Conservation (phyloP, 306 rosid genomes). For the Prosopis cineraria region DNA sequence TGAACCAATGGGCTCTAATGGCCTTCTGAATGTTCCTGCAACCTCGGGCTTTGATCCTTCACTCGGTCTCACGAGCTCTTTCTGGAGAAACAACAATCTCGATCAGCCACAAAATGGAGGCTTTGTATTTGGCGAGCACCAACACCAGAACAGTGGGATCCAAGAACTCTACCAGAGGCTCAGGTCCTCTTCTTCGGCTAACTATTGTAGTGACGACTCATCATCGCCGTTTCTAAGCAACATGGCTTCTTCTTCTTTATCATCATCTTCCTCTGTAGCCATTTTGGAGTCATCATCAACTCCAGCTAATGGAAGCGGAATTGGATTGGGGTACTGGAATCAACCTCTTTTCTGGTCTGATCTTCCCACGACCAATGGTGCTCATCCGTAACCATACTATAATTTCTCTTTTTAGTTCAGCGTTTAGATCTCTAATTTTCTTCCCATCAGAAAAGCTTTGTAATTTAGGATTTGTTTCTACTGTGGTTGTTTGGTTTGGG, state of each 20-base stretch:
- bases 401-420: neutral
- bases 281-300: conserved; percentile 70
- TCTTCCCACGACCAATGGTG: conserved; percentile 83
- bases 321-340: conserved; percentile 82
- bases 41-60: conserved; percentile 65
- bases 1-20: conserved; percentile 43
- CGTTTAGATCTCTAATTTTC: neutral
- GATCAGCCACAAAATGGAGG: conserved; percentile 49
- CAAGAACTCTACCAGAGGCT: conserved; percentile 83
- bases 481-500: conserved; percentile 51
- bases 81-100: conserved; percentile 65
- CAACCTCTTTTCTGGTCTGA: conserved; percentile 77
- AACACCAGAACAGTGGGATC: conserved; percentile 59
- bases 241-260: conserved; percentile 50
- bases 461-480: conserved; percentile 42
- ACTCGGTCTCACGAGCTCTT: conserved; percentile 58
- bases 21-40: conserved; percentile 37
- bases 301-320: conserved; percentile 51
- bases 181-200: conserved; percentile 52
- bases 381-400: conserved; percentile 54
- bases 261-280: conserved; percentile 47
- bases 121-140: conserved; percentile 46
- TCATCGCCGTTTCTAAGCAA: conserved; percentile 47
- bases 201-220: conserved; percentile 46
- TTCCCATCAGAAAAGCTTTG: neutral